These are phyloP conservation scores for Castanea crenata DNA, from an alignment of 306 rosid species.

Conservation along the genomic window DNA sequence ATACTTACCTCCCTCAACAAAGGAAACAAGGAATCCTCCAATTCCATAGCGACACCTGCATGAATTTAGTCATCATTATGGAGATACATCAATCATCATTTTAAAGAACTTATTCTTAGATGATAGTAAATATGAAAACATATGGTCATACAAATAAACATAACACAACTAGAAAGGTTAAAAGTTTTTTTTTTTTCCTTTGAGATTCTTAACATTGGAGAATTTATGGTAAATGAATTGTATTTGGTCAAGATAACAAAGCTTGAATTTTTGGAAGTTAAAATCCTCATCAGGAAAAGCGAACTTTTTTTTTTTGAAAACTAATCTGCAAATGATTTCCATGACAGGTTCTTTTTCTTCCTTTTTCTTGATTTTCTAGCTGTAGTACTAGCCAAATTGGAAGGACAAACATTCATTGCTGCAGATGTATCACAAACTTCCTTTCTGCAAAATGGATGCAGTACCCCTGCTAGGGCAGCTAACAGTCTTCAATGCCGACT, in stretches of 20 bases:
- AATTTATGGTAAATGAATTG: neutral
- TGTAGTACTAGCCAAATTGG: neutral
- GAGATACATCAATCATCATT: slow-evolving; percentile 11
- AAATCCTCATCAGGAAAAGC: neutral
- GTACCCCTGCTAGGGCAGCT: too few species aligned
- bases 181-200: neutral
- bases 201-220: neutral
- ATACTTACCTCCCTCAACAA: slow-evolving; percentile 84
- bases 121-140: neutral
- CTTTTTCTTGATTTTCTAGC: neutral
- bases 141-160: neutral
- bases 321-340: too few species aligned
- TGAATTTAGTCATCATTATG: slow-evolving; percentile 1
- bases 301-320: neutral
- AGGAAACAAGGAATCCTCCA: slow-evolving; percentile 94
- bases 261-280: neutral
- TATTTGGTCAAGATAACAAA: neutral
- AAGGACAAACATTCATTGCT: neutral
- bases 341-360: neutral
- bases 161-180: neutral
- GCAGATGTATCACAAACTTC: too few species aligned
- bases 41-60: slow-evolving; percentile 98
- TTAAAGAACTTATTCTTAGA: neutral
- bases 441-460: too few species aligned
- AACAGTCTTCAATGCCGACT: too few species aligned